Evolutionary conservation across 306 rosid genomes (phyloP), one percentile per base, ranked within the genome.

Genomic region (Glycine latifolia): DNA sequence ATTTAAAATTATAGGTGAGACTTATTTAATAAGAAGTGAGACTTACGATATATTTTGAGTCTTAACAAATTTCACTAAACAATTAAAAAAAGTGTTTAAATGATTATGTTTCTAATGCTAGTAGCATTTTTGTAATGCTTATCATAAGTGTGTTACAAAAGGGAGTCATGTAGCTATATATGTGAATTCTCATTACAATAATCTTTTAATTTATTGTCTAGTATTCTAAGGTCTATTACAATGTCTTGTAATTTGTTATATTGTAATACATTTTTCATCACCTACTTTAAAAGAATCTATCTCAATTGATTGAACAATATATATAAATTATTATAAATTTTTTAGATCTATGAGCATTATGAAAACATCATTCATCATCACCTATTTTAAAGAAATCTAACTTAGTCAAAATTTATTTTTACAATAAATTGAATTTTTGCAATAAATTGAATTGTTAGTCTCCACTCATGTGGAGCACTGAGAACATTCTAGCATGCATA

Each of bases 391-490:
- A 2, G 31, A 26, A 26, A 1, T 26, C 31, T 26, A 26, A 2
- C 31, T 1, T 2, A 26, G 1, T 26, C 1, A 1, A 26, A 37
- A 5, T 16, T 13, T 61, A 39, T 31, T 50, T 50, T 65, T 77
- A 59, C 33, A 46, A 8, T 35, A 46, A 79, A 54, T 79, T 68
- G 58, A 37, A 26, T 1, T 55, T 50, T 65, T 77, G 49, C 33
- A 46, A 8, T 35, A 46, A 79, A 54, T 79, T 68, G 58, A 37
- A 26, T 1, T 55, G 76, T 5, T 6, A 41, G 33, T 59, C 55
- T 49, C 73, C 78, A 71, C 61, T 80, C n/a, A 71, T 60, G 73
- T 80, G n/a, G 72, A 35, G 66, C 79, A 77, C 73, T 60, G 33
- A 43, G 48, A 77, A 41, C 14, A 49, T 35, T 50, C 54, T 7